Conservation (phyloP, 495 filamentous ascomycete genomes). For the Aspergillus sparsus region DNA sequence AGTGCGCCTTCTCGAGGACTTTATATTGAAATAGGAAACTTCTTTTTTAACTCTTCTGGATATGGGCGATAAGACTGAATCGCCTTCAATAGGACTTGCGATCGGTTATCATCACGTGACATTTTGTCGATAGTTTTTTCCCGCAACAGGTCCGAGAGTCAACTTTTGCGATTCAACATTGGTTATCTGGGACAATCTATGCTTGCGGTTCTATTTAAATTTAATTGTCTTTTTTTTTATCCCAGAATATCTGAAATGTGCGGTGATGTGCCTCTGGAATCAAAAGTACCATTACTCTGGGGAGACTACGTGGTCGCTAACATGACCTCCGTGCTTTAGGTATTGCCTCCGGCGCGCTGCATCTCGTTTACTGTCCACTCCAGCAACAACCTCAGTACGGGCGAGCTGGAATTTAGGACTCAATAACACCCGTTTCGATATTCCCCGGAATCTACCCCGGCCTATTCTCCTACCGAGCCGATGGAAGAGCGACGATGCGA, state of each 20-base stretch:
- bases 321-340: slow-evolving; percentile 28
- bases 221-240: too few relatives aligned
- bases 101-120: slow-evolving; percentile 2
- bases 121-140: background rate
- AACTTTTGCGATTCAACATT: background rate
- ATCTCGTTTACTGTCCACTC: slow-evolving; percentile 56
- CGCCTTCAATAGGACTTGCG: background rate
- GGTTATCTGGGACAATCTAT: too few relatives aligned
- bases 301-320: slow-evolving; percentile 1
- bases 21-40: background rate
- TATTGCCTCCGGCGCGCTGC: slow-evolving; percentile 54
- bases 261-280: too few relatives aligned
- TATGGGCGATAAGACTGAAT: too few relatives aligned
- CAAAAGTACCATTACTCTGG: background rate
- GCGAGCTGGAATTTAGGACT: slow-evolving; percentile 43
- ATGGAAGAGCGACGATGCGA: slow-evolving; percentile 44
- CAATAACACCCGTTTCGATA: slow-evolving; percentile 27
- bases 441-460: slow-evolving; percentile 26
- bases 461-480: slow-evolving; percentile 38
- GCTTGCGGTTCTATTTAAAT: too few relatives aligned
- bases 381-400: slow-evolving; percentile 45
- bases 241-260: too few relatives aligned
- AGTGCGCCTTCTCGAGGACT: background rate
- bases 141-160: background rate
- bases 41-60: background rate